These are phyloP conservation scores for Dothiorella sarmentorum DNA, from an alignment of 2,329 filamentous ascomycete species.

Conservation along the genomic window DNA sequence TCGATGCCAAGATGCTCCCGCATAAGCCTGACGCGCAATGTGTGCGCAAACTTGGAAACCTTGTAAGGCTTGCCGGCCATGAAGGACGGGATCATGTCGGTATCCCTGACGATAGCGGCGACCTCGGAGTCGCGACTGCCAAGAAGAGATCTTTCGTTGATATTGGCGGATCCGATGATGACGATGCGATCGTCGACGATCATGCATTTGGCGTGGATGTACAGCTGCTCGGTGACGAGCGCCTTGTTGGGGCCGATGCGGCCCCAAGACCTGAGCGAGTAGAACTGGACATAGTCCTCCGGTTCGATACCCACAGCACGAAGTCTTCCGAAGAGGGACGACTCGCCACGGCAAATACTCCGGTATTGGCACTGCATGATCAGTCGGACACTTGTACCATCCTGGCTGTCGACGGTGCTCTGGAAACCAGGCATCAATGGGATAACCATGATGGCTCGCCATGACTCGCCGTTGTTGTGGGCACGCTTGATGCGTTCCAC, in stretches of 20 bases:
- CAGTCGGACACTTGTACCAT: conserved; percentile 87
- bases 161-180: conserved; percentile 95
- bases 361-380: conserved; percentile 98
- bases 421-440: conserved; percentile 98
- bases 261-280: conserved; percentile 87
- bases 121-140: conserved; percentile 89
- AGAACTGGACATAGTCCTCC: conserved; percentile 94
- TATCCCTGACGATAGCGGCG: conserved; percentile 85
- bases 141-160: conserved; percentile 95
- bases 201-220: conserved; percentile 97
- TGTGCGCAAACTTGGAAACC: conserved; percentile 89
- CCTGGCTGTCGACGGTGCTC: conserved; percentile 89
- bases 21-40: conserved; percentile 89
- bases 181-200: conserved; percentile 90
- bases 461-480: conserved; percentile 77
- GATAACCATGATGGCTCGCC: conserved; percentile 86
- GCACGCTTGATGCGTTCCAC: conserved; percentile 89
- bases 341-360: conserved; percentile 89
- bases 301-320: conserved; percentile 79
- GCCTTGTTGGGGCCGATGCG: conserved; percentile 78
- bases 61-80: conserved; percentile 89
- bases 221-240: conserved; percentile 91
- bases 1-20: conserved; percentile 94
- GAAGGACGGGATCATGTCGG: conserved; percentile 83
- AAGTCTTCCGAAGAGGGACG: conserved; percentile 86